A percentile compares a stretch with the other conserved stretches of the same genome.
These are phyloP conservation scores for Sherardia arvensis DNA, from an alignment of 257 asterid genomes.

Conservation along the genomic window DNA sequence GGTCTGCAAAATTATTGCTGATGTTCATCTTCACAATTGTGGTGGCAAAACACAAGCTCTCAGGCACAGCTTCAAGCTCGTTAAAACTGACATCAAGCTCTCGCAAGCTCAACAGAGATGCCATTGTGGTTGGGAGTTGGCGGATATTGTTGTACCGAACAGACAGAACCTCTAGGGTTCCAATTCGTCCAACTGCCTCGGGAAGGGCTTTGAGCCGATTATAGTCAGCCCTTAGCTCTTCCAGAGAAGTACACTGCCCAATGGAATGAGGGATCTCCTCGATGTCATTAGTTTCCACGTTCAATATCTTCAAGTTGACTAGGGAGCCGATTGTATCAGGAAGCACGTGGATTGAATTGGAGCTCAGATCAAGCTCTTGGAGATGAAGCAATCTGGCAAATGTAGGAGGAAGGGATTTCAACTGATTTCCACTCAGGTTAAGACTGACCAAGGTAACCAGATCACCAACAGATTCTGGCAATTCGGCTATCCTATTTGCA, in stretches of 20 bases:
- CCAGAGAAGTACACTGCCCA: slow-evolving; percentile 55
- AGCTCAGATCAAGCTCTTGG: slow-evolving; percentile 76
- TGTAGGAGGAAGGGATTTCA: slow-evolving; percentile 50
- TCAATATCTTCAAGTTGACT: slow-evolving; percentile 50
- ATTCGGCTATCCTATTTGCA: slow-evolving; percentile 39
- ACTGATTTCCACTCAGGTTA: slow-evolving; percentile 61
- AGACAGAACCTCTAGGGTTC: slow-evolving; percentile 59
- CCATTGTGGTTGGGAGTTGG: slow-evolving; percentile 77
- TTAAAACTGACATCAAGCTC: slow-evolving; percentile 80
- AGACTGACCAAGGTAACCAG: slow-evolving; percentile 56
- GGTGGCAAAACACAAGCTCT: slow-evolving; percentile 86
- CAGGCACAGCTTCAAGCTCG: slow-evolving; percentile 74
- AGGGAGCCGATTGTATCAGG: slow-evolving; percentile 72
- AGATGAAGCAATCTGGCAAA: slow-evolving; percentile 46
- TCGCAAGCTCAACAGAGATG: slow-evolving; percentile 49
- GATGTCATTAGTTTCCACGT: slow-evolving; percentile 60
- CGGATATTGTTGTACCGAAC: slow-evolving; percentile 65
- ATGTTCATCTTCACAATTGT: slow-evolving; percentile 68
- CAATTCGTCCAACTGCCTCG: slow-evolving; percentile 74
- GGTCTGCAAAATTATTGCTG: slow-evolving; percentile 83
- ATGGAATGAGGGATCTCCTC: slow-evolving; percentile 83
- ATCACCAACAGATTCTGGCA: slow-evolving; percentile 71
- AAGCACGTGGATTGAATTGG: slow-evolving; percentile 50
- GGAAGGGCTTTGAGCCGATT: slow-evolving; percentile 82
- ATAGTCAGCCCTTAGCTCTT: slow-evolving; percentile 67